Evolutionary conservation across 176 grass and related monocot genomes (phyloP).

Genomic region (Guadua angustifolia): DNA sequence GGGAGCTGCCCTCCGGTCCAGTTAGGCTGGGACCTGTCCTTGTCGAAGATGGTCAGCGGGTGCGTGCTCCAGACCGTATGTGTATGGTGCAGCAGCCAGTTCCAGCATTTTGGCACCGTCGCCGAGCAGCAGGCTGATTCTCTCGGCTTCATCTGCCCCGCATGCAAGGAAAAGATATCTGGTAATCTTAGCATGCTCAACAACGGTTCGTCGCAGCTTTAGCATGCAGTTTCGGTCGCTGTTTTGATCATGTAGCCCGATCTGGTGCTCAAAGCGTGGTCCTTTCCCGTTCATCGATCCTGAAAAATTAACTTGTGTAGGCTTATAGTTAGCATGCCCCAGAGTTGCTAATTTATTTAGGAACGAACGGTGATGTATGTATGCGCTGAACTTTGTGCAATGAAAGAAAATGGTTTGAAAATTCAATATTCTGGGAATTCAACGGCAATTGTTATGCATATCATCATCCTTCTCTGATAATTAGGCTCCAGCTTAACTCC

Average conservation of each 20-base stretch:
- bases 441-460: too few species aligned
- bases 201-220: slow-evolving; percentile 49
- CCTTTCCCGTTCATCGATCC: not conserved
- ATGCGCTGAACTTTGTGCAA: not conserved
- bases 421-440: too few species aligned
- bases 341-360: slow-evolving; percentile 10
- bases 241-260: slow-evolving; percentile 25
- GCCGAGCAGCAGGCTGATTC: slow-evolving; percentile 69
- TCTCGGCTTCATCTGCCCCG: slow-evolving; percentile 82
- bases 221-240: not conserved
- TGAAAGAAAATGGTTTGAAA: not conserved
- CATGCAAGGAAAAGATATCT: slow-evolving; percentile 81
- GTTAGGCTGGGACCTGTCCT: slow-evolving; percentile 68
- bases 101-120: slow-evolving; percentile 58
- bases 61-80: slow-evolving; percentile 60
- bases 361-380: slow-evolving; percentile 11
- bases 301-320: slow-evolving; percentile 9
- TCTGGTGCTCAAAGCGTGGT: not conserved
- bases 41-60: slow-evolving; percentile 54
- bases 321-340: not conserved
- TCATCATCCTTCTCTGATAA: too few species aligned
- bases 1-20: slow-evolving; percentile 62
- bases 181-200: slow-evolving; percentile 66
- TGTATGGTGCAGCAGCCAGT: slow-evolving; percentile 79
- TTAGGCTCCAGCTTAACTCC: too few species aligned